Base-by-base conservation (phyloP, 768 basidiomycete genomes). In the Boletus fagicola region DNA sequence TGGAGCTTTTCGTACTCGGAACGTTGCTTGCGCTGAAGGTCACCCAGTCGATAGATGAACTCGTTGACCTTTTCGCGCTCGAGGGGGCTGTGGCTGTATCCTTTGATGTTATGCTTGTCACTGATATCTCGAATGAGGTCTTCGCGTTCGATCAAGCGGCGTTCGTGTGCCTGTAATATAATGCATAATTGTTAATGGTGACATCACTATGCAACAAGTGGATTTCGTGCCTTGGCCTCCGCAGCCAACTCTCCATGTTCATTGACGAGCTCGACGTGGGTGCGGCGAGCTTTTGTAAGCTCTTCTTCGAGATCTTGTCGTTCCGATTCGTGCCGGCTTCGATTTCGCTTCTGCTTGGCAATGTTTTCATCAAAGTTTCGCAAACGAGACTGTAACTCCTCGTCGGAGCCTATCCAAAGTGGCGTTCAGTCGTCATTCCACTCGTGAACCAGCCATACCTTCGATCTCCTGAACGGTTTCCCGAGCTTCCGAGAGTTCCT, bases 31-130 rank as follows among this genome's bases (percentile, higher is more conserved):
- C 81, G 76, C 55, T 85, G 84, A 5, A 88, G 69, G 26, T 89
- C 86, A 5, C 74, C 76, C 3, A 97, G 74, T 49, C 80, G 82
- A 10, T 84, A 74, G 26, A 85, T 77, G 68, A 97, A 95, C 45
- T 92, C 88, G 30, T 80, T 69, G 20, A 94, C 79, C 68, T 92
- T 83, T 40, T 84, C 82, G 40, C 84, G 80, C 49, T 87, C 87
- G 36, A 94, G 77, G 2, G 87, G 86, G 0, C 84, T 79, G 49
- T 84, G 78, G 51, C 83, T 84, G 67, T 83, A 94, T 0, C 91
- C 92, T 49, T 84, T 83, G 62, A 98, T 86, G 10, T 80, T 78
- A 62, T 89, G 77, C 61, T 84, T 84, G 36, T 83, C 76, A 49
- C 85, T 80, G 16, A 92, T 82, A 48, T 86, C 83, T 13, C 82